A percentile compares a stretch with the other conserved stretches of the same genome.
Conservation (phyloP, 2,329 filamentous ascomycete genomes). For the Epichloe glyceriae region DNA sequence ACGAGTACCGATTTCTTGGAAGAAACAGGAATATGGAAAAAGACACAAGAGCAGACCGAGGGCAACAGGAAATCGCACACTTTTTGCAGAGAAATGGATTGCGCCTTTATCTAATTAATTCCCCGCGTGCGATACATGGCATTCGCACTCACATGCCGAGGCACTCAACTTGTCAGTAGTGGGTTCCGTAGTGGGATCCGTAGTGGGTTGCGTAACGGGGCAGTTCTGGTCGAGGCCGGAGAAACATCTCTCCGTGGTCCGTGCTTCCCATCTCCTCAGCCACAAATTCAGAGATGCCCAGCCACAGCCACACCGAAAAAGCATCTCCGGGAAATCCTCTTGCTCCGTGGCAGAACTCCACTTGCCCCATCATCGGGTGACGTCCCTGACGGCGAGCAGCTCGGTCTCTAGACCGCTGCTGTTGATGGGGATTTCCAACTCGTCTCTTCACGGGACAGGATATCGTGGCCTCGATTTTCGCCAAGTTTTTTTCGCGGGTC, state of each 20-base stretch:
- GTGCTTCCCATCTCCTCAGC: background rate
- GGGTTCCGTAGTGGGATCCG: too few species aligned
- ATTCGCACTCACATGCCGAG: slow-evolving; percentile 1
- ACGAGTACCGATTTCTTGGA: too few species aligned
- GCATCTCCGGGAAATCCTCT: slow-evolving; percentile 22
- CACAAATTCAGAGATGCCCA: background rate
- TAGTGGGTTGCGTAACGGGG: background rate
- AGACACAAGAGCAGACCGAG: too few species aligned
- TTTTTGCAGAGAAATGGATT: too few species aligned
- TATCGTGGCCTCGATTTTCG: too few species aligned
- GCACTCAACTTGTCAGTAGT: background rate
- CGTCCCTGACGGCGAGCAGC: background rate
- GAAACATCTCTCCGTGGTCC: background rate
- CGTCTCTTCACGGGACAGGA: too few species aligned
- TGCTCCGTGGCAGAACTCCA: slow-evolving; percentile 6
- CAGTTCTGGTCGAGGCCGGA: slow-evolving; percentile 1
- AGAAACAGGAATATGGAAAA: too few species aligned
- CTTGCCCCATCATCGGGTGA: background rate
- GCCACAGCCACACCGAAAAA: background rate
- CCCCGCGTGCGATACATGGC: too few species aligned
- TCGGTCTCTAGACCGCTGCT: background rate
- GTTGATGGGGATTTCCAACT: too few species aligned
- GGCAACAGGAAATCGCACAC: too few species aligned
- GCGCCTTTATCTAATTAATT: too few species aligned
- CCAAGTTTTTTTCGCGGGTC: too few species aligned